Evolutionary conservation across 108 stramenopile species (phyloP), one percentile per base, ranked within the genome.

Genomic region (Fistulifera pelliculosa): DNA sequence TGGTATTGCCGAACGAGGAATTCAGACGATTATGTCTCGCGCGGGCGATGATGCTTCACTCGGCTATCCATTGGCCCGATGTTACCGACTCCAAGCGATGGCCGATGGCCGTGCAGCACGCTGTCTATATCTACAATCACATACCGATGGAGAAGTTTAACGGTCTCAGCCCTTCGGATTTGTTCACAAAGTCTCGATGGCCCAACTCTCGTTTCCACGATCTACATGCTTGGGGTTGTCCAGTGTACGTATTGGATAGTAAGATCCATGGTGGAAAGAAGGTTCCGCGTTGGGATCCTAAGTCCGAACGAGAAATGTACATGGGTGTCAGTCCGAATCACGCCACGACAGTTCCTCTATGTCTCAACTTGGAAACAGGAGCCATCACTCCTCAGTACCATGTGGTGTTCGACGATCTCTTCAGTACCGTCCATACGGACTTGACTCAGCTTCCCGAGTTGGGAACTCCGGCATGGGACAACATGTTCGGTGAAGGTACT

Each of bases 141-240:
- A 4, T 47, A 27, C 51, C 63, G 13, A n/a, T n/a, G n/a, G 24
- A 56, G 11, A 16, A 6, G 1, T 16, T 47, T 22, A 18, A 45
- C 26, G 22, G 39, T 3, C 14, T 55, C 3, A 22, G 51, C 6
- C 70, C 70, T 15, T 12, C 18, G 16, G 68, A 57, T 14, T 17
- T 49, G 19, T 73, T 58, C 47, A 58, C 53, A 23, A 21, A 12
- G 4, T 44, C 61, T 26, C 42, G 54, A 0, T 64, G 50, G 57
- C 53, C 64, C 11, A 47, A 54, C 12, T 7, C 8, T 17, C 1
- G 45, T 15, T 38, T 65, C 41, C 39, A 40, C 15, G 1, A 60
- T 35, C 27, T 17, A 21, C 68, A 69, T 56, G 71, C 68, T 0
- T 73, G 61, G 61, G 71, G 71, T 1, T 73, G 71, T 25, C 70